Percentiles rank a stretch among this genome's conserved stretches.
These are phyloP conservation scores for Jaapia argillacea DNA, from an alignment of 768 basidiomycete genomes.

Conservation along the genomic window DNA sequence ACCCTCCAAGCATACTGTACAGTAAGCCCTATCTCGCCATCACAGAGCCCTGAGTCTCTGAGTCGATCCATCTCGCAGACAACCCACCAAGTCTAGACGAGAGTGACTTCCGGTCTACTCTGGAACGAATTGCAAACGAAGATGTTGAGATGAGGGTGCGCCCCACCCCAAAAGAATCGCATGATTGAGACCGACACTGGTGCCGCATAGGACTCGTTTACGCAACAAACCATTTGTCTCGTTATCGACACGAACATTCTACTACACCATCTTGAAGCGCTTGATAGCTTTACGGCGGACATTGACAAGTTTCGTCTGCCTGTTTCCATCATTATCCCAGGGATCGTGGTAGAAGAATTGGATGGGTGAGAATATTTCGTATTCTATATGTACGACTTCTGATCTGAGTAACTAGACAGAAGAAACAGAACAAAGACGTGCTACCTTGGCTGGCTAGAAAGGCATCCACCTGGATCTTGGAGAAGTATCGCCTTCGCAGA, in stretches of 20 bases:
- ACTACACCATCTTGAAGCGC: constrained; percentile 51
- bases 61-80: too few species aligned
- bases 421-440: constrained; percentile 26
- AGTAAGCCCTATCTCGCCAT: too few species aligned
- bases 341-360: constrained; percentile 67
- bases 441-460: constrained; percentile 58
- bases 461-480: constrained; percentile 25
- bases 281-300: constrained; percentile 57
- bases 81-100: too few species aligned
- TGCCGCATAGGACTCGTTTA: not conserved
- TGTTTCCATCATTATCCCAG: constrained; percentile 60
- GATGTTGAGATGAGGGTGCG: constrained; percentile 72
- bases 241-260: constrained; percentile 78
- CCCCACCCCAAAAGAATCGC: not conserved
- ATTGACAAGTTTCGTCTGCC: constrained; percentile 38
- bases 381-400: constrained; percentile 1
- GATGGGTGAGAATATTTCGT: constrained; percentile 41
- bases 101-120: not conserved
- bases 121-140: constrained; percentile 36
- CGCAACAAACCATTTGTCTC: constrained; percentile 28
- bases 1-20: too few species aligned
- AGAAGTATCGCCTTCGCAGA: constrained; percentile 17
- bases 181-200: not conserved
- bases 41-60: too few species aligned
- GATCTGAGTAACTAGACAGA: constrained; percentile 21